Conservation (phyloP, 192 early-diverging fungal genomes). For the Entophlyctis helioformis region DNA sequence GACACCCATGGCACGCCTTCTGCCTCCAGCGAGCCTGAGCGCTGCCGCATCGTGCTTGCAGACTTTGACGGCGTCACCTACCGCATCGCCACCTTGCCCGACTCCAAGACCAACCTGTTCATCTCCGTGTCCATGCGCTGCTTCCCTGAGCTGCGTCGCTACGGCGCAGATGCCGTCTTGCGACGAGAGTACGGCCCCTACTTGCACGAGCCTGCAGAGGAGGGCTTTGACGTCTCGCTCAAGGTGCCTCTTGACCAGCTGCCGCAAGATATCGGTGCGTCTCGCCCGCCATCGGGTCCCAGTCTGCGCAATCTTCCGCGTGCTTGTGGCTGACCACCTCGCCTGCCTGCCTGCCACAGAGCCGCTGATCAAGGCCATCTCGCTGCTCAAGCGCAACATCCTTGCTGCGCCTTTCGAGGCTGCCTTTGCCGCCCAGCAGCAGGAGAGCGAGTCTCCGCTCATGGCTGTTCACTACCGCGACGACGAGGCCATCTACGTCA, state of each 20-base stretch:
- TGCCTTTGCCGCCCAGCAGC: constrained; percentile 72
- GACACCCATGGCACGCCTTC: too few species aligned
- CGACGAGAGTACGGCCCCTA: constrained; percentile 68
- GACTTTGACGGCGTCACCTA: constrained; percentile 98
- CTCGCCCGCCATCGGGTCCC: not conserved
- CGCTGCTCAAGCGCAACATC: constrained; percentile 87
- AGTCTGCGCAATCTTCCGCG: constrained; percentile 1
- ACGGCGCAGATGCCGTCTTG: constrained; percentile 79
- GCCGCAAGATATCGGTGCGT: constrained; percentile 59
- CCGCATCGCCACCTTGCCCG: constrained; percentile 54
- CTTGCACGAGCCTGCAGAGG: constrained; percentile 26
- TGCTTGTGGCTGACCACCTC: not conserved
- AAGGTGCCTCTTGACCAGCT: constrained; percentile 68
- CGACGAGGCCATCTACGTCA: constrained; percentile 86
- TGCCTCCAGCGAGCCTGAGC: constrained; percentile 36
- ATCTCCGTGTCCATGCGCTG: constrained; percentile 81
- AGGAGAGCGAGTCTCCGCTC: constrained; percentile 62
- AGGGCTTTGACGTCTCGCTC: constrained; percentile 69
- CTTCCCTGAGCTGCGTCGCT: constrained; percentile 63
- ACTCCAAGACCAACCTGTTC: constrained; percentile 28
- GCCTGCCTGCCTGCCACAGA: constrained; percentile 18
- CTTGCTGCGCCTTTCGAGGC: constrained; percentile 86
- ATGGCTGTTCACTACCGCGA: constrained; percentile 93
- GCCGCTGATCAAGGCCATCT: constrained; percentile 66
- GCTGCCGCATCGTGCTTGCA: constrained; percentile 67